phyloP scores from a whole-genome alignment of 108 stramenopile species.

The Skeletonema potamos region DNA sequence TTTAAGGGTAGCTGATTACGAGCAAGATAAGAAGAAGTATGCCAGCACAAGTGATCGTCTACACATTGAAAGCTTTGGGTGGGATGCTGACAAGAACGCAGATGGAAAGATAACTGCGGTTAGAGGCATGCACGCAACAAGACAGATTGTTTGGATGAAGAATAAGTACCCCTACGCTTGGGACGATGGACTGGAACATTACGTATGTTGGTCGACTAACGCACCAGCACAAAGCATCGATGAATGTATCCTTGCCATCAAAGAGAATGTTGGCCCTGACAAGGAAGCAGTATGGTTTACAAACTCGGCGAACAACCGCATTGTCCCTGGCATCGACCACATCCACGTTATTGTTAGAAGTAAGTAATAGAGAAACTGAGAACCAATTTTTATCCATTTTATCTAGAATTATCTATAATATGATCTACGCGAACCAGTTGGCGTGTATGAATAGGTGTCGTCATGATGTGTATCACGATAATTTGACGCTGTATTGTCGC shows the following conservation, averaged over 20 bases:
- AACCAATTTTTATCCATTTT: not conserved
- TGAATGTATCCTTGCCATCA: not conserved
- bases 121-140: not conserved
- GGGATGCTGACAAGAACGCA: not conserved
- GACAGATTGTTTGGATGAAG: not conserved
- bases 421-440: not conserved
- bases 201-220: not conserved
- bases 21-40: not conserved
- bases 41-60: not conserved
- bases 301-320: not conserved
- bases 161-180: not conserved
- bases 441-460: not conserved
- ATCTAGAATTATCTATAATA: not conserved
- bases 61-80: not conserved
- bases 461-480: not conserved
- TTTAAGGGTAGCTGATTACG: not conserved
- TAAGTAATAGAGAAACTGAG: not conserved
- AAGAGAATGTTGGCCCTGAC: not conserved
- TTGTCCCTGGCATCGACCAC: not conserved
- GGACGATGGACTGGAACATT: not conserved
- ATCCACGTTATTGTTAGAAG: not conserved
- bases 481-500: not conserved
- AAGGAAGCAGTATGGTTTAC: not conserved
- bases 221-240: not conserved
- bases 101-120: not conserved